Base-by-base conservation (phyloP, 257 asterid genomes). In the Solanum sejunctum region DNA sequence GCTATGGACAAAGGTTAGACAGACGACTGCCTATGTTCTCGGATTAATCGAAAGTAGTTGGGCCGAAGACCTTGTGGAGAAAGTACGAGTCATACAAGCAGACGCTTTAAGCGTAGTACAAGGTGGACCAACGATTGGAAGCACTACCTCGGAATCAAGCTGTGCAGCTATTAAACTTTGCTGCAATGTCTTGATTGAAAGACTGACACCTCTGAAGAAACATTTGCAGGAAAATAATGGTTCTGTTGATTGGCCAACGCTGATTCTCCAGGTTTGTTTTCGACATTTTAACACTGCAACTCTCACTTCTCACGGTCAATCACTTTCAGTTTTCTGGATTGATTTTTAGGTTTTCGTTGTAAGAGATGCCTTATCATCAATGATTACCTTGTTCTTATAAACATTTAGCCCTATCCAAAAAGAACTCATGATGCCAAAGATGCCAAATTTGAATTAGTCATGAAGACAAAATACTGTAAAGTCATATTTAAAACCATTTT, bases 111-210 rank as follows among this genome's bases (percentile, higher is more conserved):
- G 97, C 88, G 71, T 94, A 63, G 90, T 91, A 11, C 97, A 94
- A 86, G 94, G 94, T 13, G 97, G 98, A 41, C 20, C 84, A 70
- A 94, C 98, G 8, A 89, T 91, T 57, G 95, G 92, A 23, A 94
- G 98, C 91, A 94, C 97, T 13, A 91, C 95, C 10, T 94, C 98
- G 1, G 97, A 94, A 87, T 90, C 97, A 63, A 93, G 97, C 83
- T 94, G 97, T 75, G 97, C 90, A 86, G 98, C 98, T 7, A 94
- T 87, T 78, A 89, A 91, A 84, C 83, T 92, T 45, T 94, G 98
- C 90, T 94, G 98, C 82, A 75, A 84, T 66, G 69, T 89, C 43
- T 88, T 94, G 91, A 95, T 93, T 47, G 94, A 93, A 86, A 85
- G 94, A 84, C 84, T 93, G 11, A 56, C 78, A 13, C 90, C 92